Percentiles rank a stretch among this genome's conserved stretches.
These are phyloP conservation scores for Knufia fluminis DNA, from an alignment of 2,329 filamentous ascomycete genomes.

Conservation along the genomic window DNA sequence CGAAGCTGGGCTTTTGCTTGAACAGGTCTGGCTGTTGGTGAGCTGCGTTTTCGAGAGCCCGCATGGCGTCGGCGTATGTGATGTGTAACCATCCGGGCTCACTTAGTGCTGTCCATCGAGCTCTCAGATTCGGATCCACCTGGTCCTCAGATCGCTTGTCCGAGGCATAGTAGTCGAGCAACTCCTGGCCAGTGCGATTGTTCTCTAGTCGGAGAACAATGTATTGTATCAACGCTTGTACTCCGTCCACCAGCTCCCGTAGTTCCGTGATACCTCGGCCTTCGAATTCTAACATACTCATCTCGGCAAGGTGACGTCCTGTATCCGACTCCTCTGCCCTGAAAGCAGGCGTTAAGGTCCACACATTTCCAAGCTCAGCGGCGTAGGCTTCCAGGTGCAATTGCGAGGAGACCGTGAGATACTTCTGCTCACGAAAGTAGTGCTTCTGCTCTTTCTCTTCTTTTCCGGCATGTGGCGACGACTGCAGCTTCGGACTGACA, in stretches of 20 bases:
- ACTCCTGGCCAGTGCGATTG: conserved; percentile 42
- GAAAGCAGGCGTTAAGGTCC: conserved; percentile 89
- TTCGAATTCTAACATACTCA: conserved; percentile 97
- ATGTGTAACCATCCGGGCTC: conserved; percentile 63
- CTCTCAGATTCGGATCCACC: conserved; percentile 16
- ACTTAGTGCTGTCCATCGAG: conserved; percentile 31
- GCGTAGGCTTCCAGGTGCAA: conserved; percentile 88
- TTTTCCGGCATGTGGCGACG: conserved; percentile 11
- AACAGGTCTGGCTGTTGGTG: conserved; percentile 46
- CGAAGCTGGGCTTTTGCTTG: conserved; percentile 59
- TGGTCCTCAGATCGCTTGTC: conserved; percentile 16
- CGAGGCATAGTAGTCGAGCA: conserved; percentile 33
- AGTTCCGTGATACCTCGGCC: conserved; percentile 62
- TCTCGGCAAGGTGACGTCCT: conserved; percentile 86
- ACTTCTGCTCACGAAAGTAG: conserved; percentile 84
- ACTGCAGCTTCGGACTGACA: conserved; percentile 35
- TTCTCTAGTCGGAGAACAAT: conserved; percentile 11
- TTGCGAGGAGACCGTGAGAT: conserved; percentile 90
- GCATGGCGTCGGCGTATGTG: conserved; percentile 71
- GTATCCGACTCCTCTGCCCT: conserved; percentile 90
- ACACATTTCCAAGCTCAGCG: conserved; percentile 80
- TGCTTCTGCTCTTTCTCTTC: conserved; percentile 32
- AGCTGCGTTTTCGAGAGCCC: conserved; percentile 53
- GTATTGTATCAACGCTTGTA: conserved; percentile 63
- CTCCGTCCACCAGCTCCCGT: conserved; percentile 63